These are phyloP conservation scores for Phialophora verrucosa DNA, from an alignment of 2,329 filamentous ascomycete species.

Conservation along the genomic window DNA sequence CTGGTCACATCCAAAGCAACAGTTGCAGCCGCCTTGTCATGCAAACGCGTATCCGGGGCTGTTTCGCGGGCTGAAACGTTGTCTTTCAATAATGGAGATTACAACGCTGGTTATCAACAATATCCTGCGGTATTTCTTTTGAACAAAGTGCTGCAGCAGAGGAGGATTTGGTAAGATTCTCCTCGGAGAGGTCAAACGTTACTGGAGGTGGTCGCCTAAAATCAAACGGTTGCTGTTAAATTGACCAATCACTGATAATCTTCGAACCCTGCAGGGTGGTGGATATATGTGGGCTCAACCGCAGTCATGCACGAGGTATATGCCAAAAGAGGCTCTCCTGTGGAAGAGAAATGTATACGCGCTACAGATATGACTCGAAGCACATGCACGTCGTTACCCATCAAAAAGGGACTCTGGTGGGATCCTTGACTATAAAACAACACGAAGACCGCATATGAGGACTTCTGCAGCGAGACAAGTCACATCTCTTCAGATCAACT, in stretches of 20 bases:
- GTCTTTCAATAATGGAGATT: neutral
- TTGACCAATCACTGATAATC: slow-evolving; percentile 14
- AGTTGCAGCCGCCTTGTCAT: neutral
- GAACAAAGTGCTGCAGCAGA: neutral
- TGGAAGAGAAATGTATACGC: neutral
- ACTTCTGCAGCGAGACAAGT: neutral
- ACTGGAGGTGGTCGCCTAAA: neutral
- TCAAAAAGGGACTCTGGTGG: neutral
- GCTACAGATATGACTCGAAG: neutral
- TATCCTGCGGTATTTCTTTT: neutral
- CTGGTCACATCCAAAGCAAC: slow-evolving; percentile 7
- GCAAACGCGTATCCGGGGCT: neutral
- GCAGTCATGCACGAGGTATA: neutral
- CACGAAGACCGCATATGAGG: neutral
- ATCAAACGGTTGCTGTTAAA: slow-evolving; percentile 17
- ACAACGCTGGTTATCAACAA: neutral
- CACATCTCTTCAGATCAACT: neutral
- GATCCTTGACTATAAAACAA: slow-evolving; percentile 6
- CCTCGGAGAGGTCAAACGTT: neutral
- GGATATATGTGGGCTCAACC: neutral
- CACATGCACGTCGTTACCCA: neutral
- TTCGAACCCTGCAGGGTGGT: neutral
- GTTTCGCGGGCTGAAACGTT: neutral
- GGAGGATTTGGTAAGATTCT: neutral
- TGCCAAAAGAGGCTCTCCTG: neutral